Conservation (phyloP, 805 yeast genomes). For the Hanseniaspora valbyensis region DNA sequence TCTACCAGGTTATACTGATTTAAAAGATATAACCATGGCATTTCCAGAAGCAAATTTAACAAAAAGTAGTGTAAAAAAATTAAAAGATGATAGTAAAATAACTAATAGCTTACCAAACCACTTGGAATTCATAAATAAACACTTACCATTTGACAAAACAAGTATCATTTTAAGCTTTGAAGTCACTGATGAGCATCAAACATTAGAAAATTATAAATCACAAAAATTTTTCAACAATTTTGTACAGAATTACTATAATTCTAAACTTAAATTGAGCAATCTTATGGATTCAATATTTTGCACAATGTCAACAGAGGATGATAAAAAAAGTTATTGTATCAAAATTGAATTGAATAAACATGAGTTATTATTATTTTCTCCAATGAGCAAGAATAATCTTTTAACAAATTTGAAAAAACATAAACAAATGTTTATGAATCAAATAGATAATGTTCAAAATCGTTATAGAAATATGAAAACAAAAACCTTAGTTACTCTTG, state of each 20-base stretch:
- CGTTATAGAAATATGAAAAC: not conserved
- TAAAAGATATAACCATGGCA: slow-evolving; percentile 19
- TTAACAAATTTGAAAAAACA: not conserved
- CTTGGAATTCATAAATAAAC: too few species aligned
- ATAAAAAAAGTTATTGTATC: slow-evolving; percentile 32
- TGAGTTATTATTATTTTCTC: slow-evolving; percentile 27
- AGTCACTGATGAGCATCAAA: too few species aligned
- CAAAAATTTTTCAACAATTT: slow-evolving; percentile 27
- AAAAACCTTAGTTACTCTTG: not conserved
- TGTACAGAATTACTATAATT: slow-evolving; percentile 28
- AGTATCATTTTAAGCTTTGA: too few species aligned
- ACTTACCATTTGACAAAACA: too few species aligned
- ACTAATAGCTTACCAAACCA: too few species aligned
- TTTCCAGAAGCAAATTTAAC: not conserved
- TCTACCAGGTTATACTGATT: slow-evolving; percentile 25
- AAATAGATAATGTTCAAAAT: not conserved
- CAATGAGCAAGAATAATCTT: slow-evolving; percentile 17
- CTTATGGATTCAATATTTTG: slow-evolving; percentile 37
- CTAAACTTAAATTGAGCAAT: slow-evolving; percentile 21
- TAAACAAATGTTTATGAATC: not conserved
- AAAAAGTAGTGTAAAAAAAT: not conserved
- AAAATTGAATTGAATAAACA: slow-evolving; percentile 29
- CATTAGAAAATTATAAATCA: not conserved
- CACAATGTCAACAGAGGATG: slow-evolving; percentile 25
- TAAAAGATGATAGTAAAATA: not conserved